Conservation (phyloP, 441 rosid genomes). For the Adansonia grandidieri region DNA sequence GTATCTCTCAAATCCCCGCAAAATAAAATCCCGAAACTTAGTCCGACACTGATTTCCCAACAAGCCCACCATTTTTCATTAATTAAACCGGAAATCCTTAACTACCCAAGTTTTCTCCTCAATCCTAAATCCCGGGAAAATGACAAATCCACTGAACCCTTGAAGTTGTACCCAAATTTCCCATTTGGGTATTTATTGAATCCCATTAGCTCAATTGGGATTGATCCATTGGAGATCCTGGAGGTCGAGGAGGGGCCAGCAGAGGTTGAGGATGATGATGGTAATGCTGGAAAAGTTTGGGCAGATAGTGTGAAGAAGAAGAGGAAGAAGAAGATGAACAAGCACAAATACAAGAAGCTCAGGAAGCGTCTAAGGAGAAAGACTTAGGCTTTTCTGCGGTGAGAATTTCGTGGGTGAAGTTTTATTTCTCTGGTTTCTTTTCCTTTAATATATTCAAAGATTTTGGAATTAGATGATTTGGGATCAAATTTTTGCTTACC, state of each 20-base stretch:
- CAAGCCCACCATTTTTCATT: conserved; percentile 13
- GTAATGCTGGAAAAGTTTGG: conserved; percentile 43
- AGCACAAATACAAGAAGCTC: conserved; percentile 85
- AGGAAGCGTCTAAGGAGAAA: conserved; percentile 65
- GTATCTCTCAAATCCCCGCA: conserved; percentile 26
- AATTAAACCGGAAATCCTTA: not conserved
- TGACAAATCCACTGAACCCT: conserved; percentile 19
- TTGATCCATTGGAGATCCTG: conserved; percentile 26
- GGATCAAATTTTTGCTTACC: not conserved
- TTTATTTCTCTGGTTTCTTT: not conserved
- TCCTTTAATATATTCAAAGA: not conserved
- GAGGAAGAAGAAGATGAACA: conserved; percentile 95
- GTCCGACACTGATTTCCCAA: conserved; percentile 19
- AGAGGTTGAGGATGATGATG: conserved; percentile 27
- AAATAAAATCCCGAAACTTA: conserved; percentile 16
- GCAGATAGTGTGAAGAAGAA: conserved; percentile 93
- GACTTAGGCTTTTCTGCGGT: conserved; percentile 21
- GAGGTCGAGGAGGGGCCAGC: conserved; percentile 27
- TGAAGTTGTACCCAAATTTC: conserved; percentile 48
- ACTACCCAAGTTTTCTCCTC: conserved; percentile 31
- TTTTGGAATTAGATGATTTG: conserved; percentile 14
- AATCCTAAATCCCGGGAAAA: conserved; percentile 30
- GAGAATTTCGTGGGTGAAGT: conserved; percentile 17
- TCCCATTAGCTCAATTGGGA: conserved; percentile 33
- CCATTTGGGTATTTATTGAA: conserved; percentile 42